Evolutionary conservation across 495 filamentous ascomycete genomes (phyloP), one percentile per base, ranked within the genome.

Genomic region (Penicillium nucicola): DNA sequence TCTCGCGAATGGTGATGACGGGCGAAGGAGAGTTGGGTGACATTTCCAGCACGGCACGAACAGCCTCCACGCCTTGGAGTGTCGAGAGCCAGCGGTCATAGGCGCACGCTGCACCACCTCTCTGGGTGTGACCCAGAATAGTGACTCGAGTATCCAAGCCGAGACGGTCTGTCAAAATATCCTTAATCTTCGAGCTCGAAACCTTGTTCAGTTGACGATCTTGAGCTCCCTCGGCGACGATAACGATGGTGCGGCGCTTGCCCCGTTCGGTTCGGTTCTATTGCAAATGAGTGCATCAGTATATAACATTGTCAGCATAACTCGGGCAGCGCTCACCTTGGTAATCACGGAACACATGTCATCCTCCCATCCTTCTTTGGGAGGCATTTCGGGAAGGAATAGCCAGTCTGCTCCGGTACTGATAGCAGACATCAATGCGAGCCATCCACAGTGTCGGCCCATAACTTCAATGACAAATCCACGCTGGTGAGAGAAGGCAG

Each of bases 381-480:
- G 89, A 49, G 95, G 95, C 70, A 90, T 95, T 73, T 99, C 95
- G 0, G 95, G 95, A 40, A 97, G 87, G 68, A 99, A 96, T 38
- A 97, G 79, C 72, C 95, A 99, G 69, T 99, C 95, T 5, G 95
- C 92, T 22, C 93, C 95, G 3, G 90, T 95, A 50, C 89, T 91
- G 43, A 97, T 90, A 50, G 91, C 93, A 11, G 95, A 87, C 91
- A 97, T 97, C 38, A 99, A 76, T 36, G 93, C 95, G 42, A 99
- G 75, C 95, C 95, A 99, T 34, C 95, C 95, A 61, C 95, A 99
- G 71, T 97, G 92, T 48, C 95, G 82, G n/a, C 95, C 95, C 95
- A 99, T 99, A 40, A 97, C 95, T 67, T 97, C 95, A 58, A 99
- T 86, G 23, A 99, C 92, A 68, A 99, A 99, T 33, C 95, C 95